These are phyloP conservation scores for Kurtzmaniella quercitrusa DNA, from an alignment of 1,139 yeast genomes.

Conservation along the genomic window DNA sequence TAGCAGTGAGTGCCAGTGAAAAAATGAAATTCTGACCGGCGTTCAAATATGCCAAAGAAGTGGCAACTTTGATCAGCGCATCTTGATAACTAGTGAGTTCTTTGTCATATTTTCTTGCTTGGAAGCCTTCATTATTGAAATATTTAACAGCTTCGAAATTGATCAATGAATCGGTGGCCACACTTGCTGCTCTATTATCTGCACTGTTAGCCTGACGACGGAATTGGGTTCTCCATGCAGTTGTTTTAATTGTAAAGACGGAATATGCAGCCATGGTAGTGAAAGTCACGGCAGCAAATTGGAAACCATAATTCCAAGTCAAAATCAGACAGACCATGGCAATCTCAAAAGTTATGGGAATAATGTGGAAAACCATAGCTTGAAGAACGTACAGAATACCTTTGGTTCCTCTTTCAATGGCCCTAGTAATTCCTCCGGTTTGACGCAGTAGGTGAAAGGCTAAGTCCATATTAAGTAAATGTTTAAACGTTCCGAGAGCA, in stretches of 20 bases:
- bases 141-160: constrained; percentile 94
- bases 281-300: constrained; percentile 87
- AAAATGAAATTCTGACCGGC: constrained; percentile 92
- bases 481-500: constrained; percentile 82
- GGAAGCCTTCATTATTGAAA: constrained; percentile 83
- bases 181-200: constrained; percentile 90
- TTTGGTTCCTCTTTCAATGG: constrained; percentile 96
- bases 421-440: constrained; percentile 94
- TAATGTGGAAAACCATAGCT: constrained; percentile 95
- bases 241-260: constrained; percentile 81
- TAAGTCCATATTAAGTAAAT: constrained; percentile 77
- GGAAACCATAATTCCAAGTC: constrained; percentile 85
- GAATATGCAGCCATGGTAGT: constrained; percentile 86
- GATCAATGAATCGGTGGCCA: constrained; percentile 89
- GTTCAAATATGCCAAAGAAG: constrained; percentile 85
- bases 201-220: constrained; percentile 90
- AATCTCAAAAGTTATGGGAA: constrained; percentile 90
- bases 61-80: constrained; percentile 84
- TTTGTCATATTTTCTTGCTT: constrained; percentile 74
- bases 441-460: constrained; percentile 89
- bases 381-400: constrained; percentile 91
- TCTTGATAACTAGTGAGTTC: constrained; percentile 75
- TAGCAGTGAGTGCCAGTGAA: constrained; percentile 86
- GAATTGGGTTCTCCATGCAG: constrained; percentile 95
- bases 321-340: constrained; percentile 89